Base-by-base conservation (phyloP, 352 stramenopile genomes). In the Globisporangium megalacanthum region DNA sequence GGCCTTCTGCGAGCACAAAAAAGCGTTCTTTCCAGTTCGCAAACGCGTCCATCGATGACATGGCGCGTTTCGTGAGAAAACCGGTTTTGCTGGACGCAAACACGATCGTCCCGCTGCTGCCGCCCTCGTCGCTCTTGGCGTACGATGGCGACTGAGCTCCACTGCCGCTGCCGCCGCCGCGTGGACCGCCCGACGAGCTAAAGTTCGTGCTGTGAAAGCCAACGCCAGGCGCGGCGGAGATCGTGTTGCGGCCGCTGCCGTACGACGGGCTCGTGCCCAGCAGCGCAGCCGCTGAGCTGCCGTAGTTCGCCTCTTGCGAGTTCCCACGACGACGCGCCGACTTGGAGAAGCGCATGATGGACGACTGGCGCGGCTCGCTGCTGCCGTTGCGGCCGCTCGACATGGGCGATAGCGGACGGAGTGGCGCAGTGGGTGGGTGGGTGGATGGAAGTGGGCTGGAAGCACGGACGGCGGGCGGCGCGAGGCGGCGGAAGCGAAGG, bases 11-110 rank as follows among this genome's bases (percentile, higher is more conserved):
- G 10, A 94, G 62, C 54, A 94, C 84, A 52, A 94, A 94, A 69
- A 94, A 94, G 4, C 84, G 82, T 65, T 92, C 82, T 56, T 91
- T 90, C 84, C 84, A 94, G 65, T 94, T 94, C 22, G 84, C 84
- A 50, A 94, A 90, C 7, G 84, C 84, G 59, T 92, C 84, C 77
- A 94, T 94, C 25, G 77, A 88, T 17, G 82, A 91, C 76, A 94
- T 94, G 50, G 84, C 82, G 19, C 84, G 77, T 64, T 94, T 94
- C 3, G 82, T 92, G 11, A 94, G 69, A 58, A 91, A 92, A 7
- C 84, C 84, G 42, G 84, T 94, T 60, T 94, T 94, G 60, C 76
- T 89, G 9, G 75, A 82, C 35, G 89, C 82, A 51, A 92, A 94
- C n/a, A 69, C 68, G 54, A 29, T 29, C 2, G 25, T 29, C 42